A percentile compares a stretch with the other conserved stretches of the same genome.
phyloP scores from a whole-genome alignment of 2,329 filamentous ascomycete genomes.

The Pseudogymnoascus destructans region DNA sequence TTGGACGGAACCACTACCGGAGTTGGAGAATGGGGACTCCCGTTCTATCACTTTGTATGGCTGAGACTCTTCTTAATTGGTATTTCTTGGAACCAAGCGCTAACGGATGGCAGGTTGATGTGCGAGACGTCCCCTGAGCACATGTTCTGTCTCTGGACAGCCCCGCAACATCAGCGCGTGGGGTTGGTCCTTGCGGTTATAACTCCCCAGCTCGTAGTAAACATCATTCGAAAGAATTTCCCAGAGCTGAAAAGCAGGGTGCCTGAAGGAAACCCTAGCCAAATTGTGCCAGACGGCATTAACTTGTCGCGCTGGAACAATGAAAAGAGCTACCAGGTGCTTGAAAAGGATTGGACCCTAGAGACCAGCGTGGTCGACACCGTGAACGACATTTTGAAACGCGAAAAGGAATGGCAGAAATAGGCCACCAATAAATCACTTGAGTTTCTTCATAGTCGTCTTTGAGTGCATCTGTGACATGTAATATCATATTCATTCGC shows the following conservation, averaged over 20 bases:
- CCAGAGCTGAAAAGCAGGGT: conserved; percentile 36
- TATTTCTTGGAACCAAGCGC: conserved; percentile 28
- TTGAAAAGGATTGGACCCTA: conserved; percentile 17
- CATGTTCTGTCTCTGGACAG: conserved; percentile 46
- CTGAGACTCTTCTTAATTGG: conserved; percentile 9
- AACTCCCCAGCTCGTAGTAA: conserved; percentile 42
- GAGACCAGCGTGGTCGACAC: conserved; percentile 22
- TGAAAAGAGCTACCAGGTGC: conserved; percentile 10
- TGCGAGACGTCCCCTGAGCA: conserved; percentile 45
- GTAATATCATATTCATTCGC: conserved; percentile 1
- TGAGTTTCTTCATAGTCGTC: not conserved
- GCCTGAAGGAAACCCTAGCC: conserved; percentile 29
- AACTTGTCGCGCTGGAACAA: conserved; percentile 19
- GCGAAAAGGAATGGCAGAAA: conserved; percentile 17
- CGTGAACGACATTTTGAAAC: conserved; percentile 20
- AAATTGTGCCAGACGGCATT: conserved; percentile 18
- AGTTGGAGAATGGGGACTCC: conserved; percentile 17
- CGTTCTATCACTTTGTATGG: conserved; percentile 17
- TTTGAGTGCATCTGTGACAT: not conserved
- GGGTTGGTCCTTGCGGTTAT: conserved; percentile 47
- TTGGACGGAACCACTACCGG: conserved; percentile 36
- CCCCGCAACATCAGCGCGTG: conserved; percentile 45
- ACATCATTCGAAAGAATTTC: conserved; percentile 39
- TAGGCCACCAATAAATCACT: not conserved
- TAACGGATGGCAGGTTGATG: conserved; percentile 38